Percentiles rank a stretch among this genome's conserved stretches.
Evolutionary conservation across 1,284 basidiomycete genomes (phyloP).

Genomic region (Apiotrichum sp.): DNA sequence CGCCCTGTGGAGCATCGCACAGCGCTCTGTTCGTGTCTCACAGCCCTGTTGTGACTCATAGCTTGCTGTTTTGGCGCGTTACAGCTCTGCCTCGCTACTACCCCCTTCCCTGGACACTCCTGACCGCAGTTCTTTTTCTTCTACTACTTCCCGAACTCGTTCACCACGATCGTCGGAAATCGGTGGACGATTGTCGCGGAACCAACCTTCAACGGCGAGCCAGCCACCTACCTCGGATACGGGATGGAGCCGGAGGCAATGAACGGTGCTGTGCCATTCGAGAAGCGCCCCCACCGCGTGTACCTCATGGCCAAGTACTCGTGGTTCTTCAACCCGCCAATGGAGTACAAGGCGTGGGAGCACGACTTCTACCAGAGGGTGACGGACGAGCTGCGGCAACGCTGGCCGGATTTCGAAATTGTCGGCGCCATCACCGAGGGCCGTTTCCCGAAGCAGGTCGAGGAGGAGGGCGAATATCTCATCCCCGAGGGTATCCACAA

Average conservation of each 20-base stretch:
- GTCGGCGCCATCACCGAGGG: constrained; percentile 16
- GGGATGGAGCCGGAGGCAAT: constrained; percentile 7
- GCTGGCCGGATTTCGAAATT: constrained; percentile 17
- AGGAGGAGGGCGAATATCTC: constrained; percentile 1
- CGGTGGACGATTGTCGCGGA: constrained; percentile 15
- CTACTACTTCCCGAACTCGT: constrained; percentile 20
- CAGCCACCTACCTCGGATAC: constrained; percentile 13
- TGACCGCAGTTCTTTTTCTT: constrained; percentile 18
- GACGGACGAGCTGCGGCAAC: constrained; percentile 6
- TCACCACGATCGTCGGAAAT: constrained; percentile 15
- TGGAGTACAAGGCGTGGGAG: constrained; percentile 1
- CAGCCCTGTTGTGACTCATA: not conserved
- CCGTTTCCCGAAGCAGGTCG: constrained; percentile 1
- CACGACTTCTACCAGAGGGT: constrained; percentile 10
- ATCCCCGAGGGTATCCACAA: constrained; percentile 17
- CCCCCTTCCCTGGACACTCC: too few relatives aligned
- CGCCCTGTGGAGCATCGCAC: too few relatives aligned
- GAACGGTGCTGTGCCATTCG: constrained; percentile 3
- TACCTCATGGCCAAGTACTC: constrained; percentile 23
- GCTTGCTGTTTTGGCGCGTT: too few relatives aligned
- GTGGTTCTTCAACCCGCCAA: constrained; percentile 18
- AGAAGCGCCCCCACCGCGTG: constrained; percentile 16
- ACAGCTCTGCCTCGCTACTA: too few relatives aligned
- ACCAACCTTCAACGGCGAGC: not conserved
- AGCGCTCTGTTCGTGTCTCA: too few relatives aligned